phyloP scores from a whole-genome alignment of 371 early-diverging fungal genomes.

The Nosema muscidifuracis region DNA sequence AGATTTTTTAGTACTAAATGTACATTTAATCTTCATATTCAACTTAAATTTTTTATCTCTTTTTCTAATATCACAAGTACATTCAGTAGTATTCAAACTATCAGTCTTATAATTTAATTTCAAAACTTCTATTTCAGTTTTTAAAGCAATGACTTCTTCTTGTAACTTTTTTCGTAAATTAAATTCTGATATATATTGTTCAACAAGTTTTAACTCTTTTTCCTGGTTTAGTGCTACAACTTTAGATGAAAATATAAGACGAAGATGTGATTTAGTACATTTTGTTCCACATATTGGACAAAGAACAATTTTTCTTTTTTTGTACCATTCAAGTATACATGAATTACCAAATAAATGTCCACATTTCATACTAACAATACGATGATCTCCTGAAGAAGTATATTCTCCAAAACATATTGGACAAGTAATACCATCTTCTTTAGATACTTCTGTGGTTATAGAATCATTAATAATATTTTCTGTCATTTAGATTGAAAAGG shows the following conservation, averaged over 20 bases:
- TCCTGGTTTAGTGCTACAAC: constrained; percentile 32
- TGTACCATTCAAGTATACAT: constrained; percentile 48
- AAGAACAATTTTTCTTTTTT: constrained; percentile 26
- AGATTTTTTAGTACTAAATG: not conserved
- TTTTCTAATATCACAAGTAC: not conserved
- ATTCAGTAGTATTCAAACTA: not conserved
- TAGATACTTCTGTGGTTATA: no score
- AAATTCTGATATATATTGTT: constrained; percentile 27
- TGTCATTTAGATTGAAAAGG: no score
- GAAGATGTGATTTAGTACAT: constrained; percentile 31
- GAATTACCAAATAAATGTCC: constrained; percentile 54
- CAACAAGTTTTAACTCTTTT: constrained; percentile 30
- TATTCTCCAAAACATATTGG: constrained; percentile 52
- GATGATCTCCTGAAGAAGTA: constrained; percentile 42
- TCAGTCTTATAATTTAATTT: no score
- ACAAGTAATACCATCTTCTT: constrained; percentile 37
- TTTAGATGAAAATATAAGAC: constrained; percentile 47
- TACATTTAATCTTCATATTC: not conserved
- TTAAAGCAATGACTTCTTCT: constrained; percentile 21
- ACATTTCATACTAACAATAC: constrained; percentile 46
- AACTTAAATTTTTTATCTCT: not conserved
- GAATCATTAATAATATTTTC: no score
- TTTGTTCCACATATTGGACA: constrained; percentile 43
- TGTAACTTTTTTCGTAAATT: constrained; percentile 16
- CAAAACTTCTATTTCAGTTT: constrained; percentile 30